Evolutionary conservation across 129 eudicot genomes (phyloP), one percentile per base, ranked within the genome.

Genomic region (Apium graveolens): DNA sequence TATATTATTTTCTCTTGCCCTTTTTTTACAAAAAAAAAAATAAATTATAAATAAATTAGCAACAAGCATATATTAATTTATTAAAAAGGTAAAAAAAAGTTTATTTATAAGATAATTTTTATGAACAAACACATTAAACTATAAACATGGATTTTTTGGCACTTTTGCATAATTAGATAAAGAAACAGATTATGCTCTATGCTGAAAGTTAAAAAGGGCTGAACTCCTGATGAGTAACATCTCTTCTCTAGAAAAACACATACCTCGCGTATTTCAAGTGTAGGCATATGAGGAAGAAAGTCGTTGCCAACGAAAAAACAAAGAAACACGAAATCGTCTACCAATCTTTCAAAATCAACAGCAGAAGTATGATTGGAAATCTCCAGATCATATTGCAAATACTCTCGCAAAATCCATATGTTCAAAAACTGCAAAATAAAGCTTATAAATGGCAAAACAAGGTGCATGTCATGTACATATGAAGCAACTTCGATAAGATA

Each of bases 281-380:
- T 95, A 46, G 98, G 98, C 98, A 95, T 95, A 74, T 95, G 98
- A 45, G 98, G 98, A 86, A 95, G 98, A 81, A 95, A 95, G 83
- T 95, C 98, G 81, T 95, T 95, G 82, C 98, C 98, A 84, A 91
- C 97, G 81, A 95, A 95, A 79, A 95, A 91, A 82, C 98, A 95
- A 26, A 95, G 79, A 82, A 95, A 95, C 77, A 95, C 97, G 72
- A 95, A 95, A 77, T 95, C 98, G 82, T 95, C 98, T 80, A 95
- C 87, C 89, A 95, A 82, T 82, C 98, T 88, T 78, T 95, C 98
- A 60, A 95, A 85, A 74, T 86, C 88, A 74, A 90, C 84, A 70
- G 82, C 78, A 79, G 90, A 95, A 76, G 98, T 94, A 80, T 97
- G 91, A 76, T 86, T 83, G 32, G 91, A 87, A 78, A 95, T 88